Conservation (phyloP, 2,329 filamentous ascomycete genomes). For the Neopestalotiopsis rosae region DNA sequence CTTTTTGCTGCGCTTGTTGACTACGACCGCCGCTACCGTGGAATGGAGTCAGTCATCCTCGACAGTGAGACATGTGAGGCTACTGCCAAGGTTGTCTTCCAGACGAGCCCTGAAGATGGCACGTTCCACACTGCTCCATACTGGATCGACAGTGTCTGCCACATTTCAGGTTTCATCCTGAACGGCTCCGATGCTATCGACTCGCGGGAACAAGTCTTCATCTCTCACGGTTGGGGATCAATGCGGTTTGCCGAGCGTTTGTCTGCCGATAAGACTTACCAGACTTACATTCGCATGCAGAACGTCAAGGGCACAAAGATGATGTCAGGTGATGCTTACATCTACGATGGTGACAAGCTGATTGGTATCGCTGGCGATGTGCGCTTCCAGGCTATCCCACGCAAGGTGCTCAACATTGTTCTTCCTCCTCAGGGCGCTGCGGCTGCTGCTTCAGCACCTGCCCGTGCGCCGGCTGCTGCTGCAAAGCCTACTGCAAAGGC, state of each 20-base stretch:
- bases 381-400: slow-evolving; percentile 71
- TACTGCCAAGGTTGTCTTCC: slow-evolving; percentile 57
- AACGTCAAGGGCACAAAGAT: slow-evolving; percentile 55
- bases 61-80: slow-evolving; percentile 57
- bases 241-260: slow-evolving; percentile 56
- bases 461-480: slow-evolving; percentile 39
- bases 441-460: slow-evolving; percentile 39
- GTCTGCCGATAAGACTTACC: slow-evolving; percentile 52
- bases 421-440: slow-evolving; percentile 64
- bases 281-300: slow-evolving; percentile 64
- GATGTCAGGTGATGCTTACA: slow-evolving; percentile 58
- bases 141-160: slow-evolving; percentile 64
- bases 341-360: slow-evolving; percentile 57
- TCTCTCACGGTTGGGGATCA: slow-evolving; percentile 65
- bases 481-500: slow-evolving; percentile 43
- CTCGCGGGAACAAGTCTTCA: slow-evolving; percentile 59
- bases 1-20: slow-evolving; percentile 63
- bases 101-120: slow-evolving; percentile 53
- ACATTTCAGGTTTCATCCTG: slow-evolving; percentile 66
- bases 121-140: slow-evolving; percentile 61
- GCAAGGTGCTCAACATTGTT: slow-evolving; percentile 69
- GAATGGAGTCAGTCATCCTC: slow-evolving; percentile 64
- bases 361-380: slow-evolving; percentile 59
- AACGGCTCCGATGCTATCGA: slow-evolving; percentile 63
- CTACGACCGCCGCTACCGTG: slow-evolving; percentile 58